Conservation (phyloP, 106 monocot genomes). For the Allium sativum region DNA sequence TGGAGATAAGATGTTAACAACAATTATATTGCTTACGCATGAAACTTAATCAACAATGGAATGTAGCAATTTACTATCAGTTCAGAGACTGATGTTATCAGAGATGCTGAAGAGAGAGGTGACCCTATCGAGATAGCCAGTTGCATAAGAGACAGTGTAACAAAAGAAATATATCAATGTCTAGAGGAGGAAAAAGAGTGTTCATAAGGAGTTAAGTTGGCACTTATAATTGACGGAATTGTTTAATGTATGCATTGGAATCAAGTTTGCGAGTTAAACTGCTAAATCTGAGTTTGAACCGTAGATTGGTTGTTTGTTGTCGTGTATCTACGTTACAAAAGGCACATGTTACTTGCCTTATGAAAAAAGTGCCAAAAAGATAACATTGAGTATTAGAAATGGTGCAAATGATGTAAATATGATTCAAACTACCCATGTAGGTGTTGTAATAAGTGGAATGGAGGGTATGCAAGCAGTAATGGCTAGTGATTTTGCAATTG, state of each 20-base stretch:
- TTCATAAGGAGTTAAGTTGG: constrained; percentile 39
- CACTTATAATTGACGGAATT: constrained; percentile 97
- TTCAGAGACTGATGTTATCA: constrained; percentile 85
- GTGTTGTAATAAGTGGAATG: constrained; percentile 97
- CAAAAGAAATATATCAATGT: constrained; percentile 43
- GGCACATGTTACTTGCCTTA: constrained; percentile 95
- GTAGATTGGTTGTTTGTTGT: constrained; percentile 88
- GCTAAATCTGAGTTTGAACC: constrained; percentile 79
- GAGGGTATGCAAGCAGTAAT: constrained; percentile 99
- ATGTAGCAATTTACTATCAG: constrained; percentile 93
- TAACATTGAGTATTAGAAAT: constrained; percentile 94
- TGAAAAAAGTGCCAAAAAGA: constrained; percentile 93
- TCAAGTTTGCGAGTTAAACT: constrained; percentile 81
- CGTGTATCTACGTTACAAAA: constrained; percentile 98
- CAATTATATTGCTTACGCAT: constrained; percentile 98
- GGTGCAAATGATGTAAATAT: constrained; percentile 99
- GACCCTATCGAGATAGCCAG: constrained; percentile 77
- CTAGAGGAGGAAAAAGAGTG: constrained; percentile 65
- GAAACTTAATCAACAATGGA: constrained; percentile 85
- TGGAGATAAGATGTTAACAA: constrained; percentile 98
- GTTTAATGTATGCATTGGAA: constrained; percentile 95
- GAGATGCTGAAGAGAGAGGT: constrained; percentile 90
- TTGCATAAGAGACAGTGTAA: constrained; percentile 73
- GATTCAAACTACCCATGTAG: constrained; percentile 99
- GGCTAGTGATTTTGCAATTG: constrained; percentile 99